These are phyloP conservation scores for Elaeis oleifera DNA, from an alignment of 202 grass and related monocot genomes.

Conservation along the genomic window DNA sequence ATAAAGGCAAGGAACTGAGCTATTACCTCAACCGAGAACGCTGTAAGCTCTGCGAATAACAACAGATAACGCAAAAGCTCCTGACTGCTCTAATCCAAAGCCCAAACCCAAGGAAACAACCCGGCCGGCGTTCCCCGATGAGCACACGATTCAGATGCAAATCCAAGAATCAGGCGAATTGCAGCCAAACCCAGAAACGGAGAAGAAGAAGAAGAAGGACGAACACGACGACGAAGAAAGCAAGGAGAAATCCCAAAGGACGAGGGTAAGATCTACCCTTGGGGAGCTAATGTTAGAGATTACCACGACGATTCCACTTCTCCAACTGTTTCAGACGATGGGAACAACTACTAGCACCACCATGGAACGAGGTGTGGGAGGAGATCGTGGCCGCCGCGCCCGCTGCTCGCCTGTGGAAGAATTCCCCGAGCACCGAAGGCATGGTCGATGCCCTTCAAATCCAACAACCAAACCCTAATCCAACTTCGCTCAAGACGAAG, in stretches of 20 bases:
- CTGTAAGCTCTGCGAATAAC: no score
- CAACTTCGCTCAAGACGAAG: conserved; percentile 14
- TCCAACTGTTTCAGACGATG: conserved; percentile 41
- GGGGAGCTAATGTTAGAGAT: conserved; percentile 45
- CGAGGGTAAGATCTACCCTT: conserved; percentile 1
- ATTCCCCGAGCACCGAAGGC: conserved; percentile 68
- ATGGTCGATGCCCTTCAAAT: conserved; percentile 49
- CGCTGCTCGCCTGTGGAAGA: conserved; percentile 37
- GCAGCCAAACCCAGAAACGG: background rate
- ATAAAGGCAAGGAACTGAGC: no score
- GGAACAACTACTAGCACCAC: conserved; percentile 16
- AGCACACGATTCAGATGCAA: no score
- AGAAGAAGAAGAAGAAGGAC: background rate
- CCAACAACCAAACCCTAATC: conserved; percentile 41
- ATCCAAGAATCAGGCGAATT: no score
- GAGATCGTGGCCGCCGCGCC: conserved; percentile 32
- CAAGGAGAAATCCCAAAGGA: conserved; percentile 8
- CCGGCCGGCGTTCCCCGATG: no score
- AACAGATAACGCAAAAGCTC: no score
- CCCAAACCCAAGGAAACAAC: no score
- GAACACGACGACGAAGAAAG: background rate
- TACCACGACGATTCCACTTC: conserved; percentile 51
- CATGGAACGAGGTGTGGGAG: conserved; percentile 27
- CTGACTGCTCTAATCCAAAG: no score
- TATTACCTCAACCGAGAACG: no score